A percentile compares a stretch with the other conserved stretches of the same genome.
Conservation (phyloP, 1,139 yeast genomes). For the Hansenula sp. region DNA sequence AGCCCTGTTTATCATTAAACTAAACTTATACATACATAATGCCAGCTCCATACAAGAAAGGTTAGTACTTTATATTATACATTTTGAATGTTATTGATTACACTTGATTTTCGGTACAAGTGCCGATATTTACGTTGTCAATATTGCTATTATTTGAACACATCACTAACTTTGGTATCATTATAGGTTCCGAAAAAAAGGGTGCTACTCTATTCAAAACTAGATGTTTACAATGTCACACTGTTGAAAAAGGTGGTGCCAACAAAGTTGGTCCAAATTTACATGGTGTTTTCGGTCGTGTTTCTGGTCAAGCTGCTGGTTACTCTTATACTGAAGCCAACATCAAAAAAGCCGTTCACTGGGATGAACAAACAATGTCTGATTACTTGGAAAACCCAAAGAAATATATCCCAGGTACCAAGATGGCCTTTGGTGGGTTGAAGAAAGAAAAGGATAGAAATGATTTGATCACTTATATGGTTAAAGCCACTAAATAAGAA, state of each 20-base stretch:
- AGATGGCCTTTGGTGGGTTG: constrained; percentile 99
- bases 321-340: constrained; percentile 97
- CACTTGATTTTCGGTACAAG: no score
- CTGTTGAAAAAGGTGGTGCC: constrained; percentile 93
- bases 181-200: constrained; percentile 73
- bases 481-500: constrained; percentile 65
- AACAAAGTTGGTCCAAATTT: constrained; percentile 99
- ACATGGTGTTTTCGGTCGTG: constrained; percentile 90
- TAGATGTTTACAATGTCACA: constrained; percentile 99
- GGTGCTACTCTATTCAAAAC: constrained; percentile 99
- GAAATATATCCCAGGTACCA: constrained; percentile 99
- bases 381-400: constrained; percentile 99
- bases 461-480: constrained; percentile 90
- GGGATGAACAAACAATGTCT: constrained; percentile 87
- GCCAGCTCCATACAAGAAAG: constrained; percentile 37
- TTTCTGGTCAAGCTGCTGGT: constrained; percentile 89
- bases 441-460: constrained; percentile 99
- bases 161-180: background rate
- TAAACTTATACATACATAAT: constrained; percentile 10
- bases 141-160: background rate
- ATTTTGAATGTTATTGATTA: no score
- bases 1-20: constrained; percentile 1
- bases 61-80: background rate
- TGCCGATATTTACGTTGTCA: no score
- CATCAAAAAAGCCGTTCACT: constrained; percentile 89